Evolutionary conservation across 2,329 filamentous ascomycete genomes (phyloP), one percentile per base, ranked within the genome.

Genomic region (Lasiodiplodia sp.): DNA sequence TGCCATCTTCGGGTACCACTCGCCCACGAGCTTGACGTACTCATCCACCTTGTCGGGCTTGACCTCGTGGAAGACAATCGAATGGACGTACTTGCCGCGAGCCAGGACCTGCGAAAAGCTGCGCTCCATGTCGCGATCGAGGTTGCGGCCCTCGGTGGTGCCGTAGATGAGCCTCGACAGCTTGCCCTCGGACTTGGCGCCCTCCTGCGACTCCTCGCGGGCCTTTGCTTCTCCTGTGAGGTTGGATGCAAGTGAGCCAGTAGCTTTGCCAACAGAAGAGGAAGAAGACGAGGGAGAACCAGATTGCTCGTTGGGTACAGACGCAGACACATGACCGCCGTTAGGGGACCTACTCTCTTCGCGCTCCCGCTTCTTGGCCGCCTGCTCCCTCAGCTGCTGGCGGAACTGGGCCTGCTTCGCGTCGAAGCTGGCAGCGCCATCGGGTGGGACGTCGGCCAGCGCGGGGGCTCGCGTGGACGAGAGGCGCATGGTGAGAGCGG

Each of bases 11-110:
- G 96, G 95, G 78, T 99, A 99, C 92, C 93, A 98, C 47, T 87
- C 86, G 70, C 96, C 93, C 16, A 98, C 93, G 62, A 98, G 86
- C 69, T 95, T 87, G 64, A 95, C 90, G 78, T 99, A 99, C 77
- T 98, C 95, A 71, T 97, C 94, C 57, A 97, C 92, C 82, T 93
- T 96, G 75, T 97, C 94, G 70, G 94, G 94, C 83, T 96, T 94
- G 72, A 99, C 96, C 71, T 96, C 89, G 84, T 99, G 96, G 78
- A 97, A 93, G 69, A 97, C 94, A 79, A 99, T 97, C 57, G 94
- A 96, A 82, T 99, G 96, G 67, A 99, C 94, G 77, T 99, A 99
- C 84, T 99, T 99, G 77, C 96, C 96, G 72, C 96, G 88, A 28
- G 96, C 96, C 56, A 99, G 85, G 55, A 98, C 92, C 80, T 97